Base-by-base conservation (phyloP, 176 grass and related monocot species). In the Phyllostachys edulis region DNA sequence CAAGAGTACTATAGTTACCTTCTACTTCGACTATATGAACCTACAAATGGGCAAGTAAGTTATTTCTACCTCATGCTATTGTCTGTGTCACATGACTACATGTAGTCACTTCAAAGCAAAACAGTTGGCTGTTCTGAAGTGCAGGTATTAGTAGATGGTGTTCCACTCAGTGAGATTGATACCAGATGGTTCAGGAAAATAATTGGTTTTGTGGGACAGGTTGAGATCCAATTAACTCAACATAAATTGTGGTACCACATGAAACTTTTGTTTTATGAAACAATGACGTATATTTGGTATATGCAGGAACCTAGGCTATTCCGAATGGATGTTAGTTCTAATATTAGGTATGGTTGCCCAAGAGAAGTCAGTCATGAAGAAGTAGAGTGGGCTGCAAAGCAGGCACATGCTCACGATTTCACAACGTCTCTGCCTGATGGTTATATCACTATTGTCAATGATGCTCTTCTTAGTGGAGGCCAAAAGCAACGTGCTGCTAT, bases 121-220 rank as follows among this genome's bases (percentile, higher is more conserved):
- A 36, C n/a, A 76, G 34, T 57, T 56, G 41, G 54, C 11, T 34
- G 9, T 16, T 85, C 49, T 77, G 9, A 46, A 69, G n/a, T 90
- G 74, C 91, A 99, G 89, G 91, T 96, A 87, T 81, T 94, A 75
- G 24, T 99, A 64, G 93, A 96, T 84, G 93, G 86, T 75, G 90
- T 90, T 50, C 93, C 93, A 68, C 80, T 99, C 55, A 77, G 59
- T 15, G 86, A 99, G 24, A 44, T 96, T 76, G 89, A 95, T 78
- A 89, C 76, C 80, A 99, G 94, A 94, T 99, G 96, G 96, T 87
- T 96, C 56, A 90, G 96, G 82, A 87, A 96, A 89, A 94, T 84
- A 87, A 96, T 99, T 90, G 96, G 93, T 75, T 96, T 87, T 81
- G 96, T 99, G 15, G 91, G 96, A 63, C 96, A 99, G 91, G 96